These are phyloP conservation scores for Saturnispora ahearnii DNA, from an alignment of 805 yeast genomes.

Conservation along the genomic window DNA sequence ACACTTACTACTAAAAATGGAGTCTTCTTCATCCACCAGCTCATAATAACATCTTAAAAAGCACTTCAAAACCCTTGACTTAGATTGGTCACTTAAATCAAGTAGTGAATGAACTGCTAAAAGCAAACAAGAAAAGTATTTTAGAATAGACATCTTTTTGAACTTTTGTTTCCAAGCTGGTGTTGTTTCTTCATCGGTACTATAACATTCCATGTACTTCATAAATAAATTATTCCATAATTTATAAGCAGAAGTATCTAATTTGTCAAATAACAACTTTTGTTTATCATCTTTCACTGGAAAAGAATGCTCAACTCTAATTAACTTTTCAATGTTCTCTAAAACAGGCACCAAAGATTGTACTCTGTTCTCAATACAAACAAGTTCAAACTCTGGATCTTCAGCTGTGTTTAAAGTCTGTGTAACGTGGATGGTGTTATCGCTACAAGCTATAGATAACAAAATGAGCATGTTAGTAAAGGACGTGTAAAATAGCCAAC, in stretches of 20 bases:
- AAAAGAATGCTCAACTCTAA: constrained; percentile 7
- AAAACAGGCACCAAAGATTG: constrained; percentile 13
- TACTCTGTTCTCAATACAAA: constrained; percentile 13
- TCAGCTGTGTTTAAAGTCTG: constrained; percentile 5
- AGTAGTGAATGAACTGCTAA: constrained; percentile 27
- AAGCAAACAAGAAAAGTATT: constrained; percentile 26
- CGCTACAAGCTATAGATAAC: constrained; percentile 10
- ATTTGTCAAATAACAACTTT: not conserved
- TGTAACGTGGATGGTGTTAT: constrained; percentile 8
- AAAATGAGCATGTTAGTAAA: not conserved
- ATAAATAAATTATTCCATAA: constrained; percentile 32
- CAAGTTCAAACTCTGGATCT: constrained; percentile 14
- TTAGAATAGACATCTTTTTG: constrained; percentile 10
- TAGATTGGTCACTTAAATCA: constrained; percentile 16
- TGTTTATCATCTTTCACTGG: not conserved
- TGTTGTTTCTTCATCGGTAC: constrained; percentile 13
- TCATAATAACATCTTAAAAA: constrained; percentile 23
- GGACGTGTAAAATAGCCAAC: not conserved
- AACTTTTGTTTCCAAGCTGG: constrained; percentile 6
- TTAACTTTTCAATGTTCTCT: constrained; percentile 11
- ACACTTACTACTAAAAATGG: constrained; percentile 14
- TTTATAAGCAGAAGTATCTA: constrained; percentile 21
- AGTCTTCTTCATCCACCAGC: constrained; percentile 21
- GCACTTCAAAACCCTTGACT: constrained; percentile 27
- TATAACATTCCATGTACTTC: constrained; percentile 6